Conservation (phyloP, 495 filamentous ascomycete species). For the Neurospora pannonica region DNA sequence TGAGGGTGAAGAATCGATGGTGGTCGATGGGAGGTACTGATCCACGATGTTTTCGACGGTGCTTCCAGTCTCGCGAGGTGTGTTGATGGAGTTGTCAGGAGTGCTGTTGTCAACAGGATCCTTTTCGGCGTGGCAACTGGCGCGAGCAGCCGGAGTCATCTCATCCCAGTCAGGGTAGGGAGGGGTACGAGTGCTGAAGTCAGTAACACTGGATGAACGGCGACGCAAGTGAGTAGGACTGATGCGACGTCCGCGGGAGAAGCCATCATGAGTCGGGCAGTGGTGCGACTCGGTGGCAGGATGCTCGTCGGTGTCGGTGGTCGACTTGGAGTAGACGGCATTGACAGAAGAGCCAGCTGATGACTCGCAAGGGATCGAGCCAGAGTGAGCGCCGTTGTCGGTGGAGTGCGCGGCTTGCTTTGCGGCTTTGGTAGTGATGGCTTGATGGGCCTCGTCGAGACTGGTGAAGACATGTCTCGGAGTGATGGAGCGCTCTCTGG, state of each 20-base stretch:
- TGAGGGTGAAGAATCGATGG: constrained; percentile 2
- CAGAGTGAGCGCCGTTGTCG: neutral
- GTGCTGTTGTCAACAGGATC: neutral
- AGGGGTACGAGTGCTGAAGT: neutral
- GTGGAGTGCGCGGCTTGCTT: neutral
- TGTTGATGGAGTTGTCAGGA: neutral
- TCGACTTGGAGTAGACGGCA: neutral
- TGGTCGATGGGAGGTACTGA: constrained; percentile 12
- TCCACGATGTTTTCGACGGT: constrained; percentile 24
- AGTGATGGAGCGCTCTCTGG: constrained; percentile 6
- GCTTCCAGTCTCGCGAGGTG: constrained; percentile 12
- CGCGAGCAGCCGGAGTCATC: neutral
- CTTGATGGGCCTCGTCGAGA: constrained; percentile 16
- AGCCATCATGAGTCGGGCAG: neutral
- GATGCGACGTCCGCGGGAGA: constrained; percentile 4
- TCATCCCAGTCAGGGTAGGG: neutral
- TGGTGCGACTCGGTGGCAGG: neutral
- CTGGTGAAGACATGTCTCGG: constrained; percentile 16
- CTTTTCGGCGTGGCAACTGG: neutral
- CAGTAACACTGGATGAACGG: neutral
- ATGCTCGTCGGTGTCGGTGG: neutral
- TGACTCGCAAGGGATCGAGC: neutral
- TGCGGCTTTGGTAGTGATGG: constrained; percentile 15
- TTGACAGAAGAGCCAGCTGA: constrained; percentile 5
- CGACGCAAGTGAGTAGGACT: constrained; percentile 1